Evolutionary conservation across 441 rosid genomes (phyloP).

Genomic region (Monsonia emarginata): DNA sequence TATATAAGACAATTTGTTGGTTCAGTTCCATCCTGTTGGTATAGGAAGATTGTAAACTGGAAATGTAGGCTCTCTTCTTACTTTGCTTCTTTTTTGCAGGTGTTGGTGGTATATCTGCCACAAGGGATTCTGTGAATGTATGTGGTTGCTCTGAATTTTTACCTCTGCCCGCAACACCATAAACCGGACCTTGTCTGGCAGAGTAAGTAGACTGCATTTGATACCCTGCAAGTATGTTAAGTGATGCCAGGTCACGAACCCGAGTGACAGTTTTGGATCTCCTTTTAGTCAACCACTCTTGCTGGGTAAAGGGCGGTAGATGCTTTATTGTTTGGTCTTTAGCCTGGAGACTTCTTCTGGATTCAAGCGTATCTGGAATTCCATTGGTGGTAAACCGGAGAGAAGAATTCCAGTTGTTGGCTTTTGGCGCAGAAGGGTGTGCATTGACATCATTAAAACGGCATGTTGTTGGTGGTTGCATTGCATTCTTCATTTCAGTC

Average conservation of each 20-base stretch:
- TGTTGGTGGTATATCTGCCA: conserved; percentile 29
- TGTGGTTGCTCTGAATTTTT: conserved; percentile 20
- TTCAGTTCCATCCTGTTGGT: conserved; percentile 24
- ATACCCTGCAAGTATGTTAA: conserved; percentile 25
- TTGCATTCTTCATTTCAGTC: conserved; percentile 20
- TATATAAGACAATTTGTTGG: conserved; percentile 27
- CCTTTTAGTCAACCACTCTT: conserved; percentile 35
- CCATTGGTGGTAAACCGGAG: conserved; percentile 14
- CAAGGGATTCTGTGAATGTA: conserved; percentile 26
- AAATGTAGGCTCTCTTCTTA: conserved; percentile 26
- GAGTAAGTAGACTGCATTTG: conserved; percentile 16
- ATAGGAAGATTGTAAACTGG: conserved; percentile 23
- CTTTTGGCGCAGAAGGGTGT: conserved; percentile 18
- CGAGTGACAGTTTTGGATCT: conserved; percentile 45
- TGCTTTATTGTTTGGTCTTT: conserved; percentile 24
- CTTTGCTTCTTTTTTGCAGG: conserved; percentile 43
- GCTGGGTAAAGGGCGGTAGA: conserved; percentile 20
- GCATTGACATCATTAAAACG: conserved; percentile 7
- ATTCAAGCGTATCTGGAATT: conserved; percentile 21
- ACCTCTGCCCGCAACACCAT: conserved; percentile 18
- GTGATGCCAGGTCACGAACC: conserved; percentile 34
- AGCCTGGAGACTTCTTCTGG: conserved; percentile 21
- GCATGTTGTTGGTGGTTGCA: conserved; percentile 16
- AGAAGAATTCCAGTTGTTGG: conserved; percentile 19
- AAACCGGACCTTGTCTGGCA: conserved; percentile 19